These are phyloP conservation scores for Umbelopsis isabellina DNA, from an alignment of 192 early-diverging fungal species.

Conservation along the genomic window DNA sequence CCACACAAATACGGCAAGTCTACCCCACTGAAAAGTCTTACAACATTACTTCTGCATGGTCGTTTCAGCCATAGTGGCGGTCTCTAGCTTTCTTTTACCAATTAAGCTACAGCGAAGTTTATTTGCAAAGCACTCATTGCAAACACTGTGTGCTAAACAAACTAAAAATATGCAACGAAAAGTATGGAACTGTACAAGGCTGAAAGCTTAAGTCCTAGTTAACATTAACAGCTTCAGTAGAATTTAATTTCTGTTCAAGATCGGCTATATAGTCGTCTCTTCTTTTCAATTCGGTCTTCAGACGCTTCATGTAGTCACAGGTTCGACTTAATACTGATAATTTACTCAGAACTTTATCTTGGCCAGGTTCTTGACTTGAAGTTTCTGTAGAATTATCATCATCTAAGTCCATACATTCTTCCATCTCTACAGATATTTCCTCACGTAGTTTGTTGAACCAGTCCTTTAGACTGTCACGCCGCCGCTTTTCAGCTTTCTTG, in stretches of 20 bases:
- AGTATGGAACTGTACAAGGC: too few relatives aligned
- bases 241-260: conserved; percentile 2
- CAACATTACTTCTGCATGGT: too few relatives aligned
- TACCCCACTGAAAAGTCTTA: too few relatives aligned
- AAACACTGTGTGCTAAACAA: too few relatives aligned
- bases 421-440: conserved; percentile 61
- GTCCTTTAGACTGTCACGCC: conserved; percentile 89
- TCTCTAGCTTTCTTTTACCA: too few relatives aligned
- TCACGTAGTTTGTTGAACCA: conserved; percentile 82
- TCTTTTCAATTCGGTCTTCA: neutral
- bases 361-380: neutral
- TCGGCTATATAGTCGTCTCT: conserved; percentile 6
- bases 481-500: conserved; percentile 95
- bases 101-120: too few relatives aligned
- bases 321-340: conserved; percentile 1
- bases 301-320: conserved; percentile 16
- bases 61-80: too few relatives aligned
- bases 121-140: too few relatives aligned
- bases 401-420: neutral
- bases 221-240: neutral
- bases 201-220: too few relatives aligned
- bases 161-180: too few relatives aligned
- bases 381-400: neutral
- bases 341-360: conserved; percentile 12
- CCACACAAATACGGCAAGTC: too few relatives aligned